These are phyloP conservation scores for Iris pallida DNA, from an alignment of 116 monocot species.

Conservation along the genomic window DNA sequence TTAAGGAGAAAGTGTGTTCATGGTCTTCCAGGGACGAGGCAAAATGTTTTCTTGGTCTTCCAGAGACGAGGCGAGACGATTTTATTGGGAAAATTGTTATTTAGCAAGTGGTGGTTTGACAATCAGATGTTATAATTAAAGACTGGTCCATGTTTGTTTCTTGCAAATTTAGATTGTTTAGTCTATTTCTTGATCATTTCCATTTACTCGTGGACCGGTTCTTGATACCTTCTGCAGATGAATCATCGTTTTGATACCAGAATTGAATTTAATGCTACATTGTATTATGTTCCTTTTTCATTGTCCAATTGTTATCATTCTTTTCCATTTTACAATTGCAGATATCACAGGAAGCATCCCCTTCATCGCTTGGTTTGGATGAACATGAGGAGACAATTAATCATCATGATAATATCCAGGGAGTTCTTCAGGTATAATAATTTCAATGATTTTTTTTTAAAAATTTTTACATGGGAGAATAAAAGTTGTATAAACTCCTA, in stretches of 20 bases:
- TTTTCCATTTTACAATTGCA: constrained; percentile 17
- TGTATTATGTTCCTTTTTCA: background rate
- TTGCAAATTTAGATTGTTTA: no score
- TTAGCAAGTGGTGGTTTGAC: no score
- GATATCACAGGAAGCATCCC: constrained; percentile 21
- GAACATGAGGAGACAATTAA: constrained; percentile 22
- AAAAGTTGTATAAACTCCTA: no score
- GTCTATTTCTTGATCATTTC: background rate
- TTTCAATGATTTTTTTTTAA: background rate
- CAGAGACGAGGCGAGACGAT: no score
- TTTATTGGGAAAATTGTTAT: no score
- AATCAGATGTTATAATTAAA: background rate
- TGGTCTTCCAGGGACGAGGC: no score
- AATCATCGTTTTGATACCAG: background rate
- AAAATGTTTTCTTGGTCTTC: no score
- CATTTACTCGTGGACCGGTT: background rate
- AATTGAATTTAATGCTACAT: background rate
- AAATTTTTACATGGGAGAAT: no score
- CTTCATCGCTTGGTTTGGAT: constrained; percentile 13
- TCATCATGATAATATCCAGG: constrained; percentile 16
- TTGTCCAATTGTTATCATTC: background rate
- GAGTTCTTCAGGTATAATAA: constrained; percentile 55
- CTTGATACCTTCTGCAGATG: background rate
- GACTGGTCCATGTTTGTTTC: background rate
- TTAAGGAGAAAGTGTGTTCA: no score